These are phyloP conservation scores for Senna siamea DNA, from an alignment of 306 rosid species.

Conservation along the genomic window DNA sequence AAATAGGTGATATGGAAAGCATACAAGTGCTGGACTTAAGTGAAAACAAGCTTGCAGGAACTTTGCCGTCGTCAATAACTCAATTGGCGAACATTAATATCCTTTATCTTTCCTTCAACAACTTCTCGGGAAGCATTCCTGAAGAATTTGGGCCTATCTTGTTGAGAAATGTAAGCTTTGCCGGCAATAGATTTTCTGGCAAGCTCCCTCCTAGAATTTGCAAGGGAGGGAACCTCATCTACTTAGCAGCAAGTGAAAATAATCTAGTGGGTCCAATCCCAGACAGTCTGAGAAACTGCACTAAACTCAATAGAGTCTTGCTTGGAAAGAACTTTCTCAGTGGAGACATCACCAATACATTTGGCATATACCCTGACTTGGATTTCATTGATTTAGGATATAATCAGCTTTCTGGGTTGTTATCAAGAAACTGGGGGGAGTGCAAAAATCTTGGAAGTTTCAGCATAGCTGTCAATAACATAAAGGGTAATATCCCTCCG, in stretches of 20 bases:
- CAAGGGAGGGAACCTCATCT: constrained; percentile 35
- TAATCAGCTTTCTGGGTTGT: constrained; percentile 35
- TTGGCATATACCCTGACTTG: constrained; percentile 32
- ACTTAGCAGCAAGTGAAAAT: constrained; percentile 35
- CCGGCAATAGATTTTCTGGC: constrained; percentile 37
- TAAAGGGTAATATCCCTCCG: constrained; percentile 39
- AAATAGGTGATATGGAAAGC: constrained; percentile 38
- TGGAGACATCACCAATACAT: constrained; percentile 42
- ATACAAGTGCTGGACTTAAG: constrained; percentile 7
- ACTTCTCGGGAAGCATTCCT: constrained; percentile 42
- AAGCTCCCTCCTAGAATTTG: constrained; percentile 41
- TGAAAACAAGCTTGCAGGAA: not conserved
- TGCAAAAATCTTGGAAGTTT: constrained; percentile 36
- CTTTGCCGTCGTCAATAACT: not conserved
- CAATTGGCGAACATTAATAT: constrained; percentile 26
- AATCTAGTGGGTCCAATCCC: constrained; percentile 36
- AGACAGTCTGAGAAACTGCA: constrained; percentile 40
- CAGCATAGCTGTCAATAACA: constrained; percentile 34
- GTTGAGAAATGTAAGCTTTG: constrained; percentile 4
- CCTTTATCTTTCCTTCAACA: constrained; percentile 33
- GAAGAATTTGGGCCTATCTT: constrained; percentile 35
- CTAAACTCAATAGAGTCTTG: constrained; percentile 22
- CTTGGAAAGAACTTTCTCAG: constrained; percentile 33
- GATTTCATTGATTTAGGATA: constrained; percentile 40
- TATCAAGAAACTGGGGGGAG: constrained; percentile 42